Percentiles rank a stretch among this genome's conserved stretches.
These are phyloP conservation scores for Scedosporium dehoogii DNA, from an alignment of 2,329 filamentous ascomycete species.

Conservation along the genomic window DNA sequence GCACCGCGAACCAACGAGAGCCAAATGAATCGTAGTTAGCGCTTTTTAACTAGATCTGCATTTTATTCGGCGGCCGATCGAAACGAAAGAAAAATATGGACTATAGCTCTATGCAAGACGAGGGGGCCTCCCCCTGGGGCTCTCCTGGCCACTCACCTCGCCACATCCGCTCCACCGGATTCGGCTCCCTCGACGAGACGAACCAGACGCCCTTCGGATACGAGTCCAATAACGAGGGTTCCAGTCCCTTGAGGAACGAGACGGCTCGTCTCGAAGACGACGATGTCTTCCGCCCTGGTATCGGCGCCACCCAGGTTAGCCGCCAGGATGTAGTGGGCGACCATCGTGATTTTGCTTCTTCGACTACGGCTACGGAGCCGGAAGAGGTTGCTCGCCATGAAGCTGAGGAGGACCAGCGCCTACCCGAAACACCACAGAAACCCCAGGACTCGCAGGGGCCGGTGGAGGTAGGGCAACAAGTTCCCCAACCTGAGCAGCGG, in stretches of 20 bases:
- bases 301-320: background rate
- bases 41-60: too few relatives aligned
- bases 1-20: background rate
- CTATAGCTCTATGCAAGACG: conserved; percentile 5
- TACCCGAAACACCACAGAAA: conserved; percentile 13
- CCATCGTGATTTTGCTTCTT: background rate
- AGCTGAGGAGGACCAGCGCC: background rate
- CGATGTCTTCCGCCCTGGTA: background rate
- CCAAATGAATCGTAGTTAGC: background rate
- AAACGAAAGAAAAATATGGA: background rate
- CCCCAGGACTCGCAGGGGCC: conserved; percentile 16
- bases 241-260: background rate
- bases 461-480: conserved; percentile 8
- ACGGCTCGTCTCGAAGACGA: background rate
- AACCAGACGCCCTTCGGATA: conserved; percentile 6
- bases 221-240: background rate
- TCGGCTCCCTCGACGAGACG: conserved; percentile 1
- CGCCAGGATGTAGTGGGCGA: background rate
- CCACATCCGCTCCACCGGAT: background rate
- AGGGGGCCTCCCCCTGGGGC: conserved; percentile 5
- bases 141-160: conserved; percentile 4
- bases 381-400: background rate
- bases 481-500: conserved; percentile 15
- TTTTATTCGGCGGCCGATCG: too few relatives aligned
- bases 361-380: background rate